Evolutionary conservation across 2,329 filamentous ascomycete genomes (phyloP).

Genomic region (Aspergillus fischeri): DNA sequence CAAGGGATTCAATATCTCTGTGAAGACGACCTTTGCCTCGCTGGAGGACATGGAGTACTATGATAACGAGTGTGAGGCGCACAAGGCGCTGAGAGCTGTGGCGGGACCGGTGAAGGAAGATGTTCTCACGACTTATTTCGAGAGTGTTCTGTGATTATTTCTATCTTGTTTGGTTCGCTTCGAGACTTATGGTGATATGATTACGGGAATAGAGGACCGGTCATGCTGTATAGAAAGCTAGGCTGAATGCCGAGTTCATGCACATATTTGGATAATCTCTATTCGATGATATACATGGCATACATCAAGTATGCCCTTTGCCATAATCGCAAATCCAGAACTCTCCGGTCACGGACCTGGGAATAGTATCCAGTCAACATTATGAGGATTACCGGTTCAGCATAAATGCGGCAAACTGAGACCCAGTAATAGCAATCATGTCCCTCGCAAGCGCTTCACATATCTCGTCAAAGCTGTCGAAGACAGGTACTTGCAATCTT

Average conservation of each 20-base stretch:
- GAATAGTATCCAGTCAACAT: neutral
- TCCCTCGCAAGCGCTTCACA: neutral
- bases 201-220: neutral
- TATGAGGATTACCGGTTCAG: neutral
- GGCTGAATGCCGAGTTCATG: neutral
- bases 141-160: slow-evolving; percentile 28
- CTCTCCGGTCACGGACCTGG: neutral
- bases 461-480: neutral
- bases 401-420: neutral
- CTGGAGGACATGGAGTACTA: slow-evolving; percentile 68
- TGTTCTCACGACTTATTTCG: slow-evolving; percentile 35
- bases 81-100: slow-evolving; percentile 45
- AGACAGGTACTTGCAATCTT: neutral
- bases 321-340: slow-evolving; percentile 1
- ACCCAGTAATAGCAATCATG: neutral
- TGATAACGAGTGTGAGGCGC: slow-evolving; percentile 56
- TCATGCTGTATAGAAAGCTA: neutral
- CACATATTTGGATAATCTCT: slow-evolving; percentile 9
- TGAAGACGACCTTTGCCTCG: slow-evolving; percentile 60
- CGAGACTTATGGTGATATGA: neutral
- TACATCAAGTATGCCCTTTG: slow-evolving; percentile 15
- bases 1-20: slow-evolving; percentile 63
- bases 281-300: slow-evolving; percentile 25
- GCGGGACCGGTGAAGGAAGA: slow-evolving; percentile 31
- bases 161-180: neutral